Percentiles rank a stretch among this genome's conserved stretches.
Conservation (phyloP, 1,284 basidiomycete species). For the Rhizoctonia solani region DNA sequence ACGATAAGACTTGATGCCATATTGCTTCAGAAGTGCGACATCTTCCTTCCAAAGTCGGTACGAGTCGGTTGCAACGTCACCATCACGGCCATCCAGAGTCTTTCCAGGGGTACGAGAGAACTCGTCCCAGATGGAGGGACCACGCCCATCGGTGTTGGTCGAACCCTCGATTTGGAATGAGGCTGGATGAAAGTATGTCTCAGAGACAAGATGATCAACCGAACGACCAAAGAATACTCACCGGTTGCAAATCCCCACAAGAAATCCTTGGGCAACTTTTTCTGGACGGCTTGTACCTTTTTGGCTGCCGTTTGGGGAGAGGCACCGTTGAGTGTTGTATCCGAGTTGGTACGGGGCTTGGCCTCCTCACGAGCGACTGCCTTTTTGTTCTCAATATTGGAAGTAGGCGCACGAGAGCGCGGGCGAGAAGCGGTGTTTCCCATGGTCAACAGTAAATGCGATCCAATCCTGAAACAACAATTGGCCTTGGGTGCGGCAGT, state of each 20-base stretch:
- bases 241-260: constrained; percentile 75
- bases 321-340: constrained; percentile 6
- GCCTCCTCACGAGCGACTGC: constrained; percentile 4
- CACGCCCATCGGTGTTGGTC: constrained; percentile 58
- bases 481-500: constrained; percentile 7
- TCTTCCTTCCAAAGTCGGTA: constrained; percentile 71
- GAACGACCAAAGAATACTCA: constrained; percentile 42
- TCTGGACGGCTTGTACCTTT: neutral
- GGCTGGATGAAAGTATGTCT: constrained; percentile 46
- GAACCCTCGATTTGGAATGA: constrained; percentile 73
- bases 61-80: constrained; percentile 72
- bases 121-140: constrained; percentile 74
- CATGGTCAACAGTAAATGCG: constrained; percentile 4
- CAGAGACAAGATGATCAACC: neutral
- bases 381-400: constrained; percentile 27
- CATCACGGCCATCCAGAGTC: constrained; percentile 66
- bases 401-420: constrained; percentile 18
- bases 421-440: constrained; percentile 31
- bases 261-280: constrained; percentile 57
- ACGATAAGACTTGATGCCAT: constrained; percentile 62
- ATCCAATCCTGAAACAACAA: neutral
- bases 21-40: constrained; percentile 61
- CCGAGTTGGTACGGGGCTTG: constrained; percentile 13
- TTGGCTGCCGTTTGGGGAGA: neutral
- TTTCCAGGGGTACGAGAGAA: constrained; percentile 68